A percentile compares a stretch with the other conserved stretches of the same genome.
Evolutionary conservation across 176 grass and related monocot genomes (phyloP).

Genomic region (Carex pumila): DNA sequence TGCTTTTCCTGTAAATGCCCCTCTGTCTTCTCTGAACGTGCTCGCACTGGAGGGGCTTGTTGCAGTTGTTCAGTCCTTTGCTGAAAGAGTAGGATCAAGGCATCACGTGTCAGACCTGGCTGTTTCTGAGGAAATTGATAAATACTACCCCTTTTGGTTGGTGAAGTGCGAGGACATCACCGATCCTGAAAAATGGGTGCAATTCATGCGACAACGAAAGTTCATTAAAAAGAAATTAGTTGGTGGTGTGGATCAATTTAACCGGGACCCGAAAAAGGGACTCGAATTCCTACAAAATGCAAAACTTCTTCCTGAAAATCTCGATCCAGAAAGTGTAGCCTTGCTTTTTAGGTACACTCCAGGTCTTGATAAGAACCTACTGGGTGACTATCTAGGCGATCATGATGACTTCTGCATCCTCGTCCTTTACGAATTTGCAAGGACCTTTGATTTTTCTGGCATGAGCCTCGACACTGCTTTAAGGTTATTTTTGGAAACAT

Average conservation of each 20-base stretch:
- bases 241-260: slow-evolving; percentile 85
- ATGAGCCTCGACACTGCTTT: slow-evolving; percentile 93
- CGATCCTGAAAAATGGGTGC: slow-evolving; percentile 80
- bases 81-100: slow-evolving; percentile 53
- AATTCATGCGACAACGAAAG: slow-evolving; percentile 75
- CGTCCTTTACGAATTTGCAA: slow-evolving; percentile 85
- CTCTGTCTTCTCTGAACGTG: slow-evolving; percentile 78
- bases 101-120: slow-evolving; percentile 42
- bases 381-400: slow-evolving; percentile 89
- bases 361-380: slow-evolving; percentile 87
- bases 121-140: slow-evolving; percentile 47
- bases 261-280: slow-evolving; percentile 84
- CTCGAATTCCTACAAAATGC: slow-evolving; percentile 85
- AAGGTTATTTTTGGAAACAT: slow-evolving; percentile 95
- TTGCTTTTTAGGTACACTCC: slow-evolving; percentile 78
- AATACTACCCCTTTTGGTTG: slow-evolving; percentile 91
- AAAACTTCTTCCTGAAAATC: slow-evolving; percentile 91
- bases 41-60: slow-evolving; percentile 86
- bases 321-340: slow-evolving; percentile 76
- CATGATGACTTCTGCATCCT: slow-evolving; percentile 88
- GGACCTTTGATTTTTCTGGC: slow-evolving; percentile 86
- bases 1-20: slow-evolving; percentile 86
- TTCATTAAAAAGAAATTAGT: slow-evolving; percentile 82
- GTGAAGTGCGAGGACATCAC: slow-evolving; percentile 52
- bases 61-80: slow-evolving; percentile 66